Conservation (phyloP, 1,284 basidiomycete species). For the Sporisorium exsertum region DNA sequence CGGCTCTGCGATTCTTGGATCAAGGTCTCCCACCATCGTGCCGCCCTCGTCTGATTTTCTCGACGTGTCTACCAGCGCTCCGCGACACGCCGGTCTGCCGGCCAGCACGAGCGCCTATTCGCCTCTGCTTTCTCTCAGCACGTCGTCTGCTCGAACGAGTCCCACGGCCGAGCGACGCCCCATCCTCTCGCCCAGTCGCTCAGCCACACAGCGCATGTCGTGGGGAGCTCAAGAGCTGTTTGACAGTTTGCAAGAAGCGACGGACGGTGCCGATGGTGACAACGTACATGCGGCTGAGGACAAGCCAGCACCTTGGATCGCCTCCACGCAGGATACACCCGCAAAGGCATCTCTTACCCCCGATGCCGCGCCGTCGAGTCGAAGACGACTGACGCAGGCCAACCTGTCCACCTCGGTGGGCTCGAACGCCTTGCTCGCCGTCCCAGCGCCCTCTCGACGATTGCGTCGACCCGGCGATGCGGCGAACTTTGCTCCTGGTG, state of each 20-base stretch:
- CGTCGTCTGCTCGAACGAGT: constrained; percentile 33
- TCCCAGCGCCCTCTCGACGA: constrained; percentile 27
- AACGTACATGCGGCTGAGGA: neutral
- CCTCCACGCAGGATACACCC: constrained; percentile 52
- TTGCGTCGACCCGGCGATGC: constrained; percentile 36
- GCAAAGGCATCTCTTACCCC: constrained; percentile 17
- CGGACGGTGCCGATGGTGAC: constrained; percentile 4
- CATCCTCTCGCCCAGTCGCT: constrained; percentile 27
- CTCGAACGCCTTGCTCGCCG: constrained; percentile 34
- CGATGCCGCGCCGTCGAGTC: constrained; percentile 17
- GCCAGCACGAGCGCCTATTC: constrained; percentile 51
- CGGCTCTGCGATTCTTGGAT: constrained; percentile 43
- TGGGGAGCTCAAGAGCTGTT: constrained; percentile 54
- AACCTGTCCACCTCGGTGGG: constrained; percentile 45
- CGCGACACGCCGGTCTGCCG: constrained; percentile 34
- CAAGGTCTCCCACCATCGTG: constrained; percentile 35
- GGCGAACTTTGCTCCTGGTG: constrained; percentile 32
- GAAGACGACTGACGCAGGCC: constrained; percentile 29
- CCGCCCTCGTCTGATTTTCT: constrained; percentile 18
- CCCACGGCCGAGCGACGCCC: constrained; percentile 38
- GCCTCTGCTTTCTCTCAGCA: constrained; percentile 37
- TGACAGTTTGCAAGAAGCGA: constrained; percentile 41
- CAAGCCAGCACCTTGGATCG: constrained; percentile 62
- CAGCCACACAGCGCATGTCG: constrained; percentile 32
- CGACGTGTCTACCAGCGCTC: constrained; percentile 23